These are phyloP conservation scores for Xylaria sp. DNA, from an alignment of 2,329 filamentous ascomycete genomes.

Conservation along the genomic window DNA sequence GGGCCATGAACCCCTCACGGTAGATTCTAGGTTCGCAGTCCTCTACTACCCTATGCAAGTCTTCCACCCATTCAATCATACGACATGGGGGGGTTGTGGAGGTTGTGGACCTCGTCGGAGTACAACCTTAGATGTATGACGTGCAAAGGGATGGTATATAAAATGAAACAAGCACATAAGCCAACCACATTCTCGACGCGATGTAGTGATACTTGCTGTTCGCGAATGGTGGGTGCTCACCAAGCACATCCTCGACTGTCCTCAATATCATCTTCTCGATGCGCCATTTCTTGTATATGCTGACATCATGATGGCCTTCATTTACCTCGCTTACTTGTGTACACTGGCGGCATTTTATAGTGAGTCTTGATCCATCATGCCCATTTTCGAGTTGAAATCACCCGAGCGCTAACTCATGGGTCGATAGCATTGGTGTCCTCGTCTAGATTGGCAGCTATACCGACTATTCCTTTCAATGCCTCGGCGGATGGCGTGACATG, in stretches of 20 bases:
- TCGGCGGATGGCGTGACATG: constrained; percentile 43
- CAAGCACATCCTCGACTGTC: background rate
- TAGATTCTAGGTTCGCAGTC: background rate
- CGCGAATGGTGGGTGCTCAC: background rate
- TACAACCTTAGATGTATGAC: background rate
- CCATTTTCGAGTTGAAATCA: background rate
- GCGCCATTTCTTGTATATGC: background rate
- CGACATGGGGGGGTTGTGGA: background rate
- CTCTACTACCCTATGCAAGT: background rate
- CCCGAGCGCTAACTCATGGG: constrained; percentile 22
- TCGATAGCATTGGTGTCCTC: constrained; percentile 35
- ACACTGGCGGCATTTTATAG: constrained; percentile 31
- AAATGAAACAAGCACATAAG: background rate
- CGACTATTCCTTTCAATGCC: constrained; percentile 50
- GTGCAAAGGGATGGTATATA: constrained; percentile 12
- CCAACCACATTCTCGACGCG: background rate
- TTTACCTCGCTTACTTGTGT: constrained; percentile 26
- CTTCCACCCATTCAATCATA: background rate
- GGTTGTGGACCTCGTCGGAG: background rate
- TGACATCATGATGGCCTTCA: constrained; percentile 27
- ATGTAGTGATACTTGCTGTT: background rate
- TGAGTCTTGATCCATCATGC: constrained; percentile 32
- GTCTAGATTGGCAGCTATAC: constrained; percentile 47
- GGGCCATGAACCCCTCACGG: background rate
- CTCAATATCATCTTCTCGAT: background rate